Evolutionary conservation across 2,329 filamentous ascomycete genomes (phyloP), one percentile per base, ranked within the genome.

Genomic region (Diaporthe destruens): DNA sequence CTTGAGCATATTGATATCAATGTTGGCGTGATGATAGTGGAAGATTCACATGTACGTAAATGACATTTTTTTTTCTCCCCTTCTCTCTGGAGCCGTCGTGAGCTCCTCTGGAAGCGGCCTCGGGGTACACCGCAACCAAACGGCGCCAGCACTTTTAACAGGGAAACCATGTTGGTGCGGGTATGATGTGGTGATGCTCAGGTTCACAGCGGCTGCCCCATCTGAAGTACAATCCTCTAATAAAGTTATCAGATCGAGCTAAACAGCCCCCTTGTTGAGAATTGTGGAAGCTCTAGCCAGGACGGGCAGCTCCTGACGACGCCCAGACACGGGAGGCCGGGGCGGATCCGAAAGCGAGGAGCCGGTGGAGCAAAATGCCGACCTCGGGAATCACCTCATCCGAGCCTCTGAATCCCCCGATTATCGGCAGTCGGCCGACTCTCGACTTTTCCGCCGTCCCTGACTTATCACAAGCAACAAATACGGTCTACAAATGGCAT

Each of bases 221-320:
- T 20, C 8, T 49, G 20, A n/a, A 9, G 20, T 2, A 47, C 9
- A 49, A 3, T 6, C 20, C 18, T n/a, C 8, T 42, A 36, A 36
- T 51, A 51, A 36, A 51, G 61, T 65, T 51, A 65, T 65, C 61
- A 65, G 61, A 65, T 51, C 61, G 61, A 18, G n/a, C 61, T 65
- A 51, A 25, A 25, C 51, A 20, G 36, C 2, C 11, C 9, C 61
- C 36, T 65, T 6, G n/a, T 9, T 1, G 34, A 6, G 3, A 1
- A 6, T 9, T 3, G 6, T 47, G 42, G 59, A 65, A 51, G 29
- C 1, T 36, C 6, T 25, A 65, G 29, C 59, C 32, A 14, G 18
- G 18, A 3, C 6, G 8, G 20, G 44, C 44, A 51, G 23, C 20
- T 36, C 4, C 20, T 65, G 61, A 36, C 61, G 61, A 51, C 29